Conservation (phyloP, 2,329 filamentous ascomycete genomes). For the Penicillium verrucosum region DNA sequence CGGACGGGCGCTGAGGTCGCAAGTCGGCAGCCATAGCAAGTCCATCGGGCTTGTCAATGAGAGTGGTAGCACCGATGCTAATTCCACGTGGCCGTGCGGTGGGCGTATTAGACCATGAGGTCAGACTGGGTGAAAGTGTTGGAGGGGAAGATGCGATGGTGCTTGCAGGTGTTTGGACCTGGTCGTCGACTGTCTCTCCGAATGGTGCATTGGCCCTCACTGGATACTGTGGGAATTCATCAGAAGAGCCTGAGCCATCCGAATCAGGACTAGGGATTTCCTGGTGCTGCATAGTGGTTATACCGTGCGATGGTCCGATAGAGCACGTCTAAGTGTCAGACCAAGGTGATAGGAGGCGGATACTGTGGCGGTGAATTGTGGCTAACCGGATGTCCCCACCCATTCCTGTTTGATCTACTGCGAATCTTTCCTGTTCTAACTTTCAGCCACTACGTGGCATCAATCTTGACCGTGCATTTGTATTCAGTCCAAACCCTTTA, state of each 20-base stretch:
- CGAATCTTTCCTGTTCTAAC: conserved; percentile 1
- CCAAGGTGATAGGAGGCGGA: conserved; percentile 22
- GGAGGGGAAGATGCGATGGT: conserved; percentile 36
- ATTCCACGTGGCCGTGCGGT: conserved; percentile 42
- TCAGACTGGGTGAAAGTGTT: conserved; percentile 25
- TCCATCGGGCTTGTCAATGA: conserved; percentile 42
- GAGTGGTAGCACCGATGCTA: conserved; percentile 41
- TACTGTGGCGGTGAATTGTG: conserved; percentile 21
- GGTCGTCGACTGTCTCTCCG: conserved; percentile 30
- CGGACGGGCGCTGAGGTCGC: conserved; percentile 64
- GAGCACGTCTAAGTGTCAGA: conserved; percentile 6
- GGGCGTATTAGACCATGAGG: conserved; percentile 37
- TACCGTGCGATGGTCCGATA: conserved; percentile 18
- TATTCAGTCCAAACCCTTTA: not conserved
- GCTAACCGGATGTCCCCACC: conserved; percentile 3
- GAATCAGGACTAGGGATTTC: conserved; percentile 42
- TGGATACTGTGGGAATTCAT: conserved; percentile 39
- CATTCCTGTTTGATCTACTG: conserved; percentile 1
- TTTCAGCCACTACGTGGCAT: not conserved
- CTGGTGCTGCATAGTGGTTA: conserved; percentile 42
- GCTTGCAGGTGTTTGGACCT: conserved; percentile 30
- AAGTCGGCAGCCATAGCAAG: conserved; percentile 31
- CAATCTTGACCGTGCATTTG: not conserved
- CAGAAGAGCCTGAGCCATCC: conserved; percentile 42
- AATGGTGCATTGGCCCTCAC: conserved; percentile 32